Conservation (phyloP, 1,284 basidiomycete genomes). For the Porphyrellus sp. region DNA sequence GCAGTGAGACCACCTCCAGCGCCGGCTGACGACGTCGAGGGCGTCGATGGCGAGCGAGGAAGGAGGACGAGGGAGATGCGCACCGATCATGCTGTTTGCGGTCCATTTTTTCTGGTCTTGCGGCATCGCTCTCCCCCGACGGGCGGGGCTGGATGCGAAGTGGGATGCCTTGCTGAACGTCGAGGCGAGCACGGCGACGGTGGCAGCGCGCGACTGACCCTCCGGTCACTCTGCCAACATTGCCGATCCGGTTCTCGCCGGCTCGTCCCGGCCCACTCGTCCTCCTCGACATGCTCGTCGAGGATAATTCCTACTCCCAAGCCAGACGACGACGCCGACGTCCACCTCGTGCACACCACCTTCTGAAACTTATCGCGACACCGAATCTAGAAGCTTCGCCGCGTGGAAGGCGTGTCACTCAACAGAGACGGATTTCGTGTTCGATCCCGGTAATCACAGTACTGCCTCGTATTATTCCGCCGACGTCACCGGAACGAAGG, state of each 20-base stretch:
- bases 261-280: constrained; percentile 25
- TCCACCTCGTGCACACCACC: constrained; percentile 45
- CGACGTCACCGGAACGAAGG: constrained; percentile 44
- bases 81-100: constrained; percentile 74
- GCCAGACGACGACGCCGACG: too few relatives aligned
- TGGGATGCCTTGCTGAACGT: background rate
- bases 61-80: constrained; percentile 8
- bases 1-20: constrained; percentile 88
- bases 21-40: constrained; percentile 54
- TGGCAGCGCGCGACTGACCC: background rate
- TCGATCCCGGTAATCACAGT: constrained; percentile 33
- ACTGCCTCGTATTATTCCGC: constrained; percentile 61
- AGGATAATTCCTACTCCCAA: constrained; percentile 71
- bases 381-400: constrained; percentile 50
- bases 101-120: constrained; percentile 57
- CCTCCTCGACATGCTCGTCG: constrained; percentile 59
- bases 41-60: background rate
- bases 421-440: constrained; percentile 1
- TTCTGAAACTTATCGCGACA: background rate
- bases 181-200: too few relatives aligned
- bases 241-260: constrained; percentile 18
- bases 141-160: constrained; percentile 45
- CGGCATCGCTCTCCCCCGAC: constrained; percentile 65
- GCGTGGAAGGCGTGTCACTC: constrained; percentile 51
- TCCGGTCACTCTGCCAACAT: background rate